Evolutionary conservation across 305 asterid genomes (phyloP).

Genomic region (Fraxinus floribunda): DNA sequence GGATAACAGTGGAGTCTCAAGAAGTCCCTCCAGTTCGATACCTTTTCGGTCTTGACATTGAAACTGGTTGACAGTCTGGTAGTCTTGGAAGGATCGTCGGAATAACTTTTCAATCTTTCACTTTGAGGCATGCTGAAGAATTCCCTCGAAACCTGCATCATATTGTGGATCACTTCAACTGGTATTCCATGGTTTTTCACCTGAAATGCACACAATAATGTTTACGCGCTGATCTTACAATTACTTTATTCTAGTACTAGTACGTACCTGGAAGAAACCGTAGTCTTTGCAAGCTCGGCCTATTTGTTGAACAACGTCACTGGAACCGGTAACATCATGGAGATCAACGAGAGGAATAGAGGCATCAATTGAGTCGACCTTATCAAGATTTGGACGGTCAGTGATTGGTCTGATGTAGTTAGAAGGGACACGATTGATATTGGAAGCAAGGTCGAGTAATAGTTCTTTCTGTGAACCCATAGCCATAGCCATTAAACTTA

Average conservation of each 20-base stretch:
- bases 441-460: not conserved
- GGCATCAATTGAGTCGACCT: not conserved
- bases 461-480: not conserved
- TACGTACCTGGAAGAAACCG: not conserved
- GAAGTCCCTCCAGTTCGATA: slow-evolving; percentile 10
- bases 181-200: slow-evolving; percentile 15
- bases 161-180: not conserved
- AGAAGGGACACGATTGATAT: not conserved
- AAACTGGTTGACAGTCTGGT: slow-evolving; percentile 13
- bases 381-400: not conserved
- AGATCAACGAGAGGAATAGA: slow-evolving; percentile 4
- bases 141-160: not conserved
- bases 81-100: not conserved
- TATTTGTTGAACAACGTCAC: not conserved
- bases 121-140: not conserved
- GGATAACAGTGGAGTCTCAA: slow-evolving; percentile 15
- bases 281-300: slow-evolving; percentile 4
- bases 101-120: not conserved
- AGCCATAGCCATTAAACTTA: not conserved
- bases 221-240: too few relatives aligned
- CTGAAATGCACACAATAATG: not conserved
- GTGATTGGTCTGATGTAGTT: not conserved
- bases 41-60: not conserved
- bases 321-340: not conserved
- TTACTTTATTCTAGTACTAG: too few relatives aligned